Evolutionary conservation across 2,329 filamentous ascomycete species (phyloP), one percentile per base, ranked within the genome.

Genomic region (Sporothrix phasma): DNA sequence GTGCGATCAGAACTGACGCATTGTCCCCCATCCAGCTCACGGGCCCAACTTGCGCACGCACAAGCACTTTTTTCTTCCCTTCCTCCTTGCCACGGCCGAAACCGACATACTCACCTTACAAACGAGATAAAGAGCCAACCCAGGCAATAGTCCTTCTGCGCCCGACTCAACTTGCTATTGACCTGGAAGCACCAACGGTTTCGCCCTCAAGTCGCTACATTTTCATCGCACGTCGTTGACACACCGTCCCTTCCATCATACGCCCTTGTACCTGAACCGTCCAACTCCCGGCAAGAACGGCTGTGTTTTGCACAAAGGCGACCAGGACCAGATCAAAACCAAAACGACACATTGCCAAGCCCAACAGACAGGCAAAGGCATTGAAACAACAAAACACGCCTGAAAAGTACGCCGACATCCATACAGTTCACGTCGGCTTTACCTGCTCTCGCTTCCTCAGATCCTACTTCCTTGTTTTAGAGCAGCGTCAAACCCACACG

Each of bases 11-110:
- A 61, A 46, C 58, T 61, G 58, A 61, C 58, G 56, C 41, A 61
- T 47, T 61, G 41, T 60, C 41, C 56, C 37, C 34, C 34, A 61
- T 61, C 58, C 41, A 61, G 58, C 26, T 46, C 58, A 13, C 41
- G 26, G 58, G 41, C 41, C 58, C n/a, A 34, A 61, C 53, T 31
- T 47, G 43, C 29, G 24, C 56, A 45, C 56, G 24, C 39, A 43
- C n/a, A 61, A 45, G 41, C 58, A 47, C 5, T 61, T 61, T 47
- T 59, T 7, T 6, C 7, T 41, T 17, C 15, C 47, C 24, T 19
- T 37, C 10, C 19, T 45, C 56, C n/a, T n/a, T n/a, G n/a, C n/a
- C 17, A 47, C 41, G 39, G 46, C 37, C 37, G 7, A n/a, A 22
- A 22, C 51, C 51, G 24, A 22, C 31, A 53, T 19, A 34, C n/a